phyloP scores from a whole-genome alignment of 495 filamentous ascomycete species.

The Endocarpon pusillum region DNA sequence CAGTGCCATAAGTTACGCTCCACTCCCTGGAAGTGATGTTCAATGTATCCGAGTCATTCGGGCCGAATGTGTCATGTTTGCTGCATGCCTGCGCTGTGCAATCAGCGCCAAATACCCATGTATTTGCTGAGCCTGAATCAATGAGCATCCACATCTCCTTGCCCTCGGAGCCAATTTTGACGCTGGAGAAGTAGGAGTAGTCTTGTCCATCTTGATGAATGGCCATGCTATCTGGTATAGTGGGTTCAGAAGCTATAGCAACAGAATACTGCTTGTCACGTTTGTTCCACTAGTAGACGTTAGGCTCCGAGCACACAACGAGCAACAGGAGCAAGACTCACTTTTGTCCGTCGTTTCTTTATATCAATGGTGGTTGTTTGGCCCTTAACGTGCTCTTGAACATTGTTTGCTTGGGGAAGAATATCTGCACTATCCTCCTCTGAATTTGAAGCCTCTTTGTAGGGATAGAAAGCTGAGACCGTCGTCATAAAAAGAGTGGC shows the following conservation, averaged over 20 bases:
- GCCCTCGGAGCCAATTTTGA: conserved; percentile 46
- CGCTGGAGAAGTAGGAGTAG: conserved; percentile 56
- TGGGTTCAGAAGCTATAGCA: conserved; percentile 34
- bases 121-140: conserved; percentile 62
- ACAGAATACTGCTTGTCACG: conserved; percentile 39
- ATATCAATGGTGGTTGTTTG: too few species aligned
- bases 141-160: conserved; percentile 55
- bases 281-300: too few species aligned
- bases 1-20: conserved; percentile 52
- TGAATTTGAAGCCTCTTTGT: too few species aligned
- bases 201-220: conserved; percentile 63
- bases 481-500: conserved; percentile 13
- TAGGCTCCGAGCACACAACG: too few species aligned
- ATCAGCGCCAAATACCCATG: conserved; percentile 56
- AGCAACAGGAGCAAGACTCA: too few species aligned
- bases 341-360: too few species aligned
- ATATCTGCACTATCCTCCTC: too few species aligned
- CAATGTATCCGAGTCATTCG: conserved; percentile 38
- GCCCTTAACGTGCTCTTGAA: too few species aligned
- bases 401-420: too few species aligned
- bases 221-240: conserved; percentile 37
- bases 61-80: conserved; percentile 49
- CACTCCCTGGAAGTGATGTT: conserved; percentile 31
- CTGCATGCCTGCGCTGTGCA: conserved; percentile 46
- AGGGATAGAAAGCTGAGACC: conserved; percentile 22